These are phyloP conservation scores for Collybia nuda DNA, from an alignment of 768 basidiomycete genomes.

Conservation along the genomic window DNA sequence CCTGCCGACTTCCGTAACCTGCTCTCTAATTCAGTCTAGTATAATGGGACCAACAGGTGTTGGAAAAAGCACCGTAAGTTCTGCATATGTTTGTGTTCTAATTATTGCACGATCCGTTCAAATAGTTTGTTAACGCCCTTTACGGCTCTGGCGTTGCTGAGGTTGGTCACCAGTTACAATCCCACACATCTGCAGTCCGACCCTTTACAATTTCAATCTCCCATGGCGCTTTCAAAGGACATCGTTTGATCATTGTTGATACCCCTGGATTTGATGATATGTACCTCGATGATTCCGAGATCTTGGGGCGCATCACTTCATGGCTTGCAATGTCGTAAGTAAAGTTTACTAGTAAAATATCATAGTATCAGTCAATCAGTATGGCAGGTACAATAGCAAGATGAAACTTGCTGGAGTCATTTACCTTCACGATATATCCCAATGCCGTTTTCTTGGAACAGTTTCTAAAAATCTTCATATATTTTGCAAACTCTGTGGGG, in stretches of 20 bases:
- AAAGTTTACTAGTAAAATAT: not conserved
- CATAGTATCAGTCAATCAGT: not conserved
- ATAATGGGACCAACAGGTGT: slow-evolving; percentile 11
- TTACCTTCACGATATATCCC: slow-evolving; percentile 40
- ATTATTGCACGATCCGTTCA: not conserved
- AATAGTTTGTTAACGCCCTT: slow-evolving; percentile 4
- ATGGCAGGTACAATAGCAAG: slow-evolving; percentile 10
- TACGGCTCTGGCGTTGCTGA: not conserved
- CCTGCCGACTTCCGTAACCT: no score
- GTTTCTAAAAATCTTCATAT: slow-evolving; percentile 39
- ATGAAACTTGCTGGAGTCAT: slow-evolving; percentile 34
- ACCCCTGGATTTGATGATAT: slow-evolving; percentile 16
- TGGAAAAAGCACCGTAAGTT: slow-evolving; percentile 11
- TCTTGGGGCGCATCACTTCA: slow-evolving; percentile 10
- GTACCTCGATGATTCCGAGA: slow-evolving; percentile 5
- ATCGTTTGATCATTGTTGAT: slow-evolving; percentile 12
- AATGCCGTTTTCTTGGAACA: slow-evolving; percentile 33
- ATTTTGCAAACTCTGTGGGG: slow-evolving; percentile 45
- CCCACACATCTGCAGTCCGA: not conserved
- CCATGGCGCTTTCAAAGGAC: not conserved
- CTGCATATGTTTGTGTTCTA: not conserved
- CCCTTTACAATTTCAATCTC: not conserved
- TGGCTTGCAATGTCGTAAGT: slow-evolving; percentile 13
- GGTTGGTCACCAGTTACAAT: slow-evolving; percentile 1
- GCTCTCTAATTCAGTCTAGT: no score